Evolutionary conservation across 23 red algal species (phyloP), one percentile per base, ranked within the genome.

Genomic region (Gracilaria gracilis): DNA sequence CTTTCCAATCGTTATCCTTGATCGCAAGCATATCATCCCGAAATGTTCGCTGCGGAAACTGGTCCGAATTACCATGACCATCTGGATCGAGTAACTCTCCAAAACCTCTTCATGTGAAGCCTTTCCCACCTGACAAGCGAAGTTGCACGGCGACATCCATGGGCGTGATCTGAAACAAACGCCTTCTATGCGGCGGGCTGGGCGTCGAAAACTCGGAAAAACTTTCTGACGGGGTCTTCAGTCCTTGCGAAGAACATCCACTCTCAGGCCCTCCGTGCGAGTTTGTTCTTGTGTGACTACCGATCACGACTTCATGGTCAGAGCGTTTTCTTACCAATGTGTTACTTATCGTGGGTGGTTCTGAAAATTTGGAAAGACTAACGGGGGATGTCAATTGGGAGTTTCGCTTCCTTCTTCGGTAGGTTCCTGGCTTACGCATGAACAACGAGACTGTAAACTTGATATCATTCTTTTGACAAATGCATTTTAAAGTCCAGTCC

Each of bases 401-500:
- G 29, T 46, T 75, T 47, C 32, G 74, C 55, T 65, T 81, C 15
- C 75, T 36, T 61, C 55, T 58, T 77, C 67, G 48, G 51, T 58
- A 48, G 34, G 58, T 21, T 61, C 55, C 75, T 19, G 94, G 88
- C 27, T 87, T 61, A 7, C 77, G 64, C 1, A 88, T 88, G 46
- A 93, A 96, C 21, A 98, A 61, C 28, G 91, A 87, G 12, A 98
- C 72, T 8, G 84, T 82, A 57, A 98, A 98, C 82, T 98, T 98
- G 40, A 98, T 95, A 54, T 98, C 91, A 82, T 91, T 91, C 48
- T 81, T 90, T 1, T 91, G 96, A 46, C 89, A 88, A 8, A 84
- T 46, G 75, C 96, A 98, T 58, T 92, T 87, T 46, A 98, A 64
- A 16, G 88, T 87, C 96, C 87, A 95, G 12, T 91, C 88, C 57